Evolutionary conservation across 2,329 filamentous ascomycete species (phyloP), one percentile per base, ranked within the genome.

Genomic region (Teratosphaeriaceae sp.): DNA sequence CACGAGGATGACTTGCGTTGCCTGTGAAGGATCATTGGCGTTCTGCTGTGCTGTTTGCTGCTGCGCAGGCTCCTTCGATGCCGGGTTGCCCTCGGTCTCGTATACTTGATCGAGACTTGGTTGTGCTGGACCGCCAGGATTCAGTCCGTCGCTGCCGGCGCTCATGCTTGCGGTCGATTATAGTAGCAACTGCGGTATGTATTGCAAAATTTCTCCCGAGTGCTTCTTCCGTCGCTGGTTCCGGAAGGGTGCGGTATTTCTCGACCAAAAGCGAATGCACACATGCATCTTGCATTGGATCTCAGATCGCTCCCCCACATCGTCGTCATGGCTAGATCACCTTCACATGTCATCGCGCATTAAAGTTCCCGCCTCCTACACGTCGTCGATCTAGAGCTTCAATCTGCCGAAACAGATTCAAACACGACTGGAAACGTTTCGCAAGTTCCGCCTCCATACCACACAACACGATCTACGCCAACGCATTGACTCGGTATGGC

Each of bases 21-120:
- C 35, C 20, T 41, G 20, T 2, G 50, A 29, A 40, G 49, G 45
- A 27, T 49, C 43, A 47, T 53, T 41, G n/a, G 66, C 59, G 45
- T 69, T 65, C 41, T 53, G 43, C 5, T 56, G 41, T 4, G 67
- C 54, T 38, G 61, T 49, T 1, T 47, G 36, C 29, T 58, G 39
- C 47, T 74, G 70, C 38, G 57, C 44, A 9, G 68, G 66, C 45
- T 65, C 61, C 44, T 68, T 66, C 19, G 60, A 52, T n/a, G 59
- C 65, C 23, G 69, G 64, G 54, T 74, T 74, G 49, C 65, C 67
- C 2, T 65, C 56, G 2, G 68, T 70, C 11, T 63, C 64, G 64
- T 74, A 74, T 41, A 66, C 69, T 52, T 69, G 60, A 46, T 64
- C 42, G 22, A 61, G 58, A 37, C 62, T 60, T 15, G 71, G 71